Conservation (phyloP, 805 yeast genomes). For the Tetrapisispora phaffii region DNA sequence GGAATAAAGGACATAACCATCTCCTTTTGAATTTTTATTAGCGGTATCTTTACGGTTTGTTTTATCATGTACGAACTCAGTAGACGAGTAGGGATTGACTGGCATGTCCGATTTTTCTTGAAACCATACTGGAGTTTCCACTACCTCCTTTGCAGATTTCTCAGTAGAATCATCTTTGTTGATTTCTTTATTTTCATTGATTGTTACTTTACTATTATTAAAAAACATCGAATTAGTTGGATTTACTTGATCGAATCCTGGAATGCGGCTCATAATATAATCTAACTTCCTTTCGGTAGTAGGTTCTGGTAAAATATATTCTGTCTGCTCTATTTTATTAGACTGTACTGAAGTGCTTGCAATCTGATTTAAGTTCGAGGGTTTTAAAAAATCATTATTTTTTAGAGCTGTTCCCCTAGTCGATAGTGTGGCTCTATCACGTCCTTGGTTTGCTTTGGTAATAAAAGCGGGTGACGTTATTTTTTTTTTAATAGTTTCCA, state of each 20-base stretch:
- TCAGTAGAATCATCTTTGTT: no score
- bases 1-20: background rate
- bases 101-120: background rate
- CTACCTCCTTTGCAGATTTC: constrained; percentile 1
- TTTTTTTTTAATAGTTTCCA: constrained; percentile 27
- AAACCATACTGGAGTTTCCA: constrained; percentile 29
- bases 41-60: background rate
- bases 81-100: background rate
- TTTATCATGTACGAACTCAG: background rate
- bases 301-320: background rate
- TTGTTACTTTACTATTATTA: constrained; percentile 1
- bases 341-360: background rate
- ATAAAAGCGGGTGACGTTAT: background rate
- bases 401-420: no score
- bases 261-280: constrained; percentile 15
- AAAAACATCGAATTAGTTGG: constrained; percentile 15
- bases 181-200: background rate
- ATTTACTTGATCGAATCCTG: constrained; percentile 9
- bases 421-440: background rate
- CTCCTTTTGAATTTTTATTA: background rate
- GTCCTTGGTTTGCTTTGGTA: background rate
- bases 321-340: background rate
- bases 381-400: no score
- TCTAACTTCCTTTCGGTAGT: constrained; percentile 20
- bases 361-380: background rate